These are phyloP conservation scores for Fusarium citri DNA, from an alignment of 2,329 filamentous ascomycete species.

Conservation along the genomic window DNA sequence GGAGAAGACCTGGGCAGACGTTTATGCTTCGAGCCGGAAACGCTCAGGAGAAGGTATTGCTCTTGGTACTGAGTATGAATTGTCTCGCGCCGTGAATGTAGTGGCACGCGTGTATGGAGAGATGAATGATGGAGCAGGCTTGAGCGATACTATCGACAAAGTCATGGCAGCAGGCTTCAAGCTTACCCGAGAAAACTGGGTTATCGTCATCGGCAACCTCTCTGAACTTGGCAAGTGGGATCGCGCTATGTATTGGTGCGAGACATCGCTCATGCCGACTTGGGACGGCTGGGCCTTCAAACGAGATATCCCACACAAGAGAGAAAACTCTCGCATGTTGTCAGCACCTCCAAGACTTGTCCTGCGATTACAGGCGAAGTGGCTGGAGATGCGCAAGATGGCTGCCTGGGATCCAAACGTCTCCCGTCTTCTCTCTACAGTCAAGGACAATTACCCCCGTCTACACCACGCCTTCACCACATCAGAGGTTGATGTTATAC, in stretches of 20 bases:
- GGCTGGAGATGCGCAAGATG: conserved; percentile 61
- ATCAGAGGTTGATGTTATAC: conserved; percentile 47
- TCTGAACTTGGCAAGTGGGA: conserved; percentile 68
- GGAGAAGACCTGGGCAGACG: conserved; percentile 68
- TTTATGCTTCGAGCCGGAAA: conserved; percentile 52
- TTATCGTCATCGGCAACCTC: conserved; percentile 77
- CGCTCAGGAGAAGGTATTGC: conserved; percentile 51
- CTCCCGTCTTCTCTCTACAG: conserved; percentile 53
- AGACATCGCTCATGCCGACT: conserved; percentile 79
- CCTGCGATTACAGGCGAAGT: conserved; percentile 61
- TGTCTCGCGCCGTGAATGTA: conserved; percentile 61
- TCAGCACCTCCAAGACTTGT: conserved; percentile 56
- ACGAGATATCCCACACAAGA: conserved; percentile 46
- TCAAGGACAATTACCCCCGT: conserved; percentile 56
- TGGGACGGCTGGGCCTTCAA: conserved; percentile 77
- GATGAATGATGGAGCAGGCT: conserved; percentile 56
- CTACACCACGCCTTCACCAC: conserved; percentile 56
- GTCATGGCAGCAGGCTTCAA: conserved; percentile 75
- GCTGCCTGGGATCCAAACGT: conserved; percentile 62
- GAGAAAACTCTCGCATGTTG: conserved; percentile 52
- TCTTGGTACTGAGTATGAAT: conserved; percentile 63
- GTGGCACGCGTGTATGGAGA: conserved; percentile 61
- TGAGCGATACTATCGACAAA: conserved; percentile 64
- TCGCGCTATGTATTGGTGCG: conserved; percentile 79
- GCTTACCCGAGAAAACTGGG: conserved; percentile 84